Base-by-base conservation (phyloP, 805 yeast species). In the Candida coquimbonensis region DNA sequence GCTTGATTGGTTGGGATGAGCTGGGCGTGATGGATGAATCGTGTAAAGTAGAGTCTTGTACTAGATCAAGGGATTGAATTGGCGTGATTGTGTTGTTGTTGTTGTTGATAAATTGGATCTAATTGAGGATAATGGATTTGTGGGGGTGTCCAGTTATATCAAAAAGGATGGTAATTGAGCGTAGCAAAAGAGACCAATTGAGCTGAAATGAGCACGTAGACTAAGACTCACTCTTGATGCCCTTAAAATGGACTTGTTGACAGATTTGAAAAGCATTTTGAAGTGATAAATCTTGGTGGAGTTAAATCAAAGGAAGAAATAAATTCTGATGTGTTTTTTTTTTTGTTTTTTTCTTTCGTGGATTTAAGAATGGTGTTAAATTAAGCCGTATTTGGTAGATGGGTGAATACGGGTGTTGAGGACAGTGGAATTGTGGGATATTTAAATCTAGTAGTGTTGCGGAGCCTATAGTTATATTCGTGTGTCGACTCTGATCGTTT, bases 221-320 rank as follows among this genome's bases (percentile, higher is more conserved):
- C 24, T 21, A 21, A 12, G 5, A 50, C 55, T 34, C 31, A 52
- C 54, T 47, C 45, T 49, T 5, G 56, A 38, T 21, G 54, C 53
- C 42, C 54, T 53, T 38, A 51, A 43, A 16, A 49, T 40, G 44
- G 56, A 49, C 39, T 52, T 53, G 41, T 47, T 47, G 43, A 38
- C 44, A 17, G 52, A 49, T 46, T 45, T 47, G 48, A 43, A 53
- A 25, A 53, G 43, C 55, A 50, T 52, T 33, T 24, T 36, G 2
- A 16, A 7, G 13, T 36, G 16, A 21, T 36, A 5, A 12, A 12
- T 36, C 7, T 12, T 7, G 13, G 12, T 19, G 26, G 16, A 36
- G 14, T 8, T 8, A 16, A 16, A 33, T 16, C 3, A 16, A 33
- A 33, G 3, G 9, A 7, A 33, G 6, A 14, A n/a, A 8, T 16